Conservation (phyloP, 1,284 basidiomycete genomes). For the Puccinia horiana region DNA sequence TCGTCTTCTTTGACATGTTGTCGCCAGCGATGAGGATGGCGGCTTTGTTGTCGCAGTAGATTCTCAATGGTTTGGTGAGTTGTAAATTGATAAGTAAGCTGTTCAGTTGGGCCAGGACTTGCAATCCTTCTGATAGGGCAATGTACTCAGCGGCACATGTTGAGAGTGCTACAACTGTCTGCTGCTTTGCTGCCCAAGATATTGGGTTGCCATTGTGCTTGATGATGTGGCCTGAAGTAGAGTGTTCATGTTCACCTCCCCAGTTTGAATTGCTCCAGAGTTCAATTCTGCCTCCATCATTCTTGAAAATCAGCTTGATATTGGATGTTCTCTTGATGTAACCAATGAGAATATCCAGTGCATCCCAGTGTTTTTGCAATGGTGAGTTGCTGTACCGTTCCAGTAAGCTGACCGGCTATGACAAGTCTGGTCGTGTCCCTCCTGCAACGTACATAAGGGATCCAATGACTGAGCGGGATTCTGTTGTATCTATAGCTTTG, state of each 20-base stretch:
- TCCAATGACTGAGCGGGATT: not conserved
- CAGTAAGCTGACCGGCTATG: not conserved
- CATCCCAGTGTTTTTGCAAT: not conserved
- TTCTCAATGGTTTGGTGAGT: not conserved
- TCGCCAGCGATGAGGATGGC: not conserved
- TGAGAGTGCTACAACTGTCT: too few relatives aligned
- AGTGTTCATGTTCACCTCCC: conserved; percentile 18
- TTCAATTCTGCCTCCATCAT: not conserved
- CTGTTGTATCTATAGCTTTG: not conserved
- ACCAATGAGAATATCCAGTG: not conserved
- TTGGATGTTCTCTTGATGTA: not conserved
- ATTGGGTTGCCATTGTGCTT: not conserved
- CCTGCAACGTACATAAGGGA: not conserved
- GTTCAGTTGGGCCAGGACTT: not conserved
- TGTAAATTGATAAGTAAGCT: not conserved
- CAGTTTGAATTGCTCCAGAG: conserved; percentile 5
- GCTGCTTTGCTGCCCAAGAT: conserved; percentile 9
- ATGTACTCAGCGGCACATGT: conserved; percentile 1
- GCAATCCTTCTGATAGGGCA: not conserved
- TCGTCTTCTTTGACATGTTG: not conserved
- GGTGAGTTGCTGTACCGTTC: not conserved
- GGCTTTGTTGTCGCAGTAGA: conserved; percentile 5
- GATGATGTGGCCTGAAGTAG: not conserved
- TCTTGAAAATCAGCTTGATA: not conserved
- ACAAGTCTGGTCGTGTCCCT: not conserved